phyloP scores from a whole-genome alignment of 2,329 filamentous ascomycete species.

The Helotiales sp. region DNA sequence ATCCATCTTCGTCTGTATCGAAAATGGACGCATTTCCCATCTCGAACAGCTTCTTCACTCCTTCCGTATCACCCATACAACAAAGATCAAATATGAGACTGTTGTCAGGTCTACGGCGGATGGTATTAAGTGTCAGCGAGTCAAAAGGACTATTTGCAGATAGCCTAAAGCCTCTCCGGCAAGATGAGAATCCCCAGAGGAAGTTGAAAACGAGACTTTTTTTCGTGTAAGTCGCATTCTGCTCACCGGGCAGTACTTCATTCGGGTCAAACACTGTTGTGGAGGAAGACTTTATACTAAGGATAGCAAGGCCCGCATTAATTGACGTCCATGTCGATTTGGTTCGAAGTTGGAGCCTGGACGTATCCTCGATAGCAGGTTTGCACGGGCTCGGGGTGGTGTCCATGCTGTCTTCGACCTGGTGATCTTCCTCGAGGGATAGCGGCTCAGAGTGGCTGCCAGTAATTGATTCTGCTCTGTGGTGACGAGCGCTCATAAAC shows the following conservation, averaged over 20 bases:
- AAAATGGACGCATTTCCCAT: slow-evolving; percentile 10
- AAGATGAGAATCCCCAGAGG: slow-evolving; percentile 4
- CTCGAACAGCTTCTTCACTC: slow-evolving; percentile 5
- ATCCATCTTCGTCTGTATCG: background rate
- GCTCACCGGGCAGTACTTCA: background rate
- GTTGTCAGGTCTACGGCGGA: slow-evolving; percentile 3
- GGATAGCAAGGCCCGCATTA: background rate
- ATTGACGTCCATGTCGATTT: background rate
- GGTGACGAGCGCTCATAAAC: background rate
- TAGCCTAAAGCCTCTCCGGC: slow-evolving; percentile 8
- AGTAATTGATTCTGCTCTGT: background rate
- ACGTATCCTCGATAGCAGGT: too few species aligned
- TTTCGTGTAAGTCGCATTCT: background rate
- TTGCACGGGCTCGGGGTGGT: too few species aligned
- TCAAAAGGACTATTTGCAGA: slow-evolving; percentile 6
- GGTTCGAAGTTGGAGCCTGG: background rate
- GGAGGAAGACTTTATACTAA: background rate
- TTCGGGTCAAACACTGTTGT: background rate
- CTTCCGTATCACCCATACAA: background rate
- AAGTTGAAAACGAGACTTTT: slow-evolving; percentile 4
- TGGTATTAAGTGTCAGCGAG: slow-evolving; percentile 1
- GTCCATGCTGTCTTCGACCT: background rate
- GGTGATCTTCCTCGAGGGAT: background rate
- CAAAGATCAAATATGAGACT: background rate
- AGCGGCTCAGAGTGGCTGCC: background rate